Evolutionary conservation across 768 basidiomycete species (phyloP), one percentile per base, ranked within the genome.

Genomic region (Termitomyces sp.): DNA sequence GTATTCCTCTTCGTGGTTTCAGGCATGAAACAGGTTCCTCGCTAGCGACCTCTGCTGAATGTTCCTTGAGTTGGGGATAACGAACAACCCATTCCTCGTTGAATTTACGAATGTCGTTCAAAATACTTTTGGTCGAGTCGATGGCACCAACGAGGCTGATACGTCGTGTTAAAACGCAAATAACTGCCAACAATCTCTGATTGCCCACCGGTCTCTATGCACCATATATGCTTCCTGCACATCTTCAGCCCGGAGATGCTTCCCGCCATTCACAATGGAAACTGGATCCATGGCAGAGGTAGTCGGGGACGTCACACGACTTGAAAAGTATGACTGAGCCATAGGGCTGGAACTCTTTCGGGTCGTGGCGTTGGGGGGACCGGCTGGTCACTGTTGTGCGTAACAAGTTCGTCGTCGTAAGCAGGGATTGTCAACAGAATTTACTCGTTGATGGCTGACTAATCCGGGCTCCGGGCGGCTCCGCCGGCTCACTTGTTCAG

Each of bases 31-130:
- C n/a, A 12, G 69, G 54, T 20, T 71, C 65, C 2, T 71, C 63
- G 14, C 60, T 63, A 1, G 71, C 24, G 18, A 64, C 68, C 31
- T 67, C 62, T 29, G 55, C 27, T 7, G 66, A 62, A 27, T 81
- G 76, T 54, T 85, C 80, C 31, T 76, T 74, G 55, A 94, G 75
- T 66, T 83, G 82, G 53, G 95, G 95, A 71, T 98, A 98, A 57
- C 92, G 78, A 16, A 98, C 85, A 26, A 90, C 81, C 94, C 93
- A 97, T 61, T 89, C 77, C 73, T 87, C 86, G 75, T 91, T 97
- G 77, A 96, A 97, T 51, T 76, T 74, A 49, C 83, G 82, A 22
- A 98, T 72, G 64, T 88, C 88, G 49, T 71, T 72, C 39, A 97
- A 76, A 46, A 98, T 80, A 12, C 74, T 64, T 64, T 84, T 81